These are phyloP conservation scores for Takashimella tepidaria DNA, from an alignment of 1,284 basidiomycete genomes.

Conservation along the genomic window DNA sequence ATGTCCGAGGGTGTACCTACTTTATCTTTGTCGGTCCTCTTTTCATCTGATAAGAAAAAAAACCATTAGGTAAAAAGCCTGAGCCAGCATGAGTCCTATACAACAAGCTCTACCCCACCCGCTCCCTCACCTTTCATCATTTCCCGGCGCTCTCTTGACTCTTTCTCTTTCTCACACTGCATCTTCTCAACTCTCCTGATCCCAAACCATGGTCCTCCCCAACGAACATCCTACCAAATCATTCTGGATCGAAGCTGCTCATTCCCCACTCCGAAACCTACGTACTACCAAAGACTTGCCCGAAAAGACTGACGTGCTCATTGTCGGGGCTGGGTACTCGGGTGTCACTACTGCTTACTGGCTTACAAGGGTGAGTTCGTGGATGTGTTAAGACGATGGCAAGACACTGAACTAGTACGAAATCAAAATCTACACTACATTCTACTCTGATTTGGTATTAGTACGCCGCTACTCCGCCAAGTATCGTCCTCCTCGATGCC, in stretches of 20 bases:
- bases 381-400: conserved; percentile 1
- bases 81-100: too few species aligned
- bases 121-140: too few species aligned
- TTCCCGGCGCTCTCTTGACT: too few species aligned
- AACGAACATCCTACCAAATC: conserved; percentile 11
- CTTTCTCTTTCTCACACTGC: too few species aligned
- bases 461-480: conserved; percentile 8
- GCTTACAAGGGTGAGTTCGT: conserved; percentile 9
- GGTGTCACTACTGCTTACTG: conserved; percentile 9
- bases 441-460: not conserved
- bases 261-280: conserved; percentile 3
- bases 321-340: conserved; percentile 1
- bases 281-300: not conserved
- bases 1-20: too few species aligned
- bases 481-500: conserved; percentile 17
- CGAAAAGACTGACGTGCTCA: not conserved
- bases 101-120: too few species aligned
- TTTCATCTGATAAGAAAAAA: too few species aligned
- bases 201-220: conserved; percentile 11
- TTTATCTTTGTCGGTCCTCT: too few species aligned
- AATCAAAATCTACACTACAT: too few species aligned
- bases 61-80: too few species aligned
- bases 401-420: conserved; percentile 4
- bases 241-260: conserved; percentile 17
- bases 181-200: too few species aligned